Conservation (phyloP, 768 basidiomycete species). For the Agaricus blazei region DNA sequence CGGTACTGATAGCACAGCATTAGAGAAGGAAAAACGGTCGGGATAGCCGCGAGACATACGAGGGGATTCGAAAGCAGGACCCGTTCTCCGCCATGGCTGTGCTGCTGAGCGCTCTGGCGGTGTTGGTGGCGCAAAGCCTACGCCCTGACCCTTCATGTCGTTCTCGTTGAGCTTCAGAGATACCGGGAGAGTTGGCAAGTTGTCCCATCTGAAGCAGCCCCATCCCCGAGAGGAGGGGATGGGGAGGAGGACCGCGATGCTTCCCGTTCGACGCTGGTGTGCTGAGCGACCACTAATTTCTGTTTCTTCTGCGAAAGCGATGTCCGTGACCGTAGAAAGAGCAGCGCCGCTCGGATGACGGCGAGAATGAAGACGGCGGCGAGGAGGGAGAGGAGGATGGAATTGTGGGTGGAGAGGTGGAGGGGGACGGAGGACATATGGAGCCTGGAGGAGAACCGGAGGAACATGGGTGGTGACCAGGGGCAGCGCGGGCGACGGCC, state of each 20-base stretch:
- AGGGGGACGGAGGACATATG: constrained; percentile 13
- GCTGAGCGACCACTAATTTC: constrained; percentile 13
- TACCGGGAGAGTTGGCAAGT: constrained; percentile 20
- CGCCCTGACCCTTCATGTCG: constrained; percentile 10
- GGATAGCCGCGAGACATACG: constrained; percentile 20
- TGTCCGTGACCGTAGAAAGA: constrained; percentile 16
- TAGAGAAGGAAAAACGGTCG: constrained; percentile 1
- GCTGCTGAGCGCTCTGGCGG: constrained; percentile 11
- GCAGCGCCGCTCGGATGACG: constrained; percentile 17
- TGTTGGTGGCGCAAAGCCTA: constrained; percentile 9
- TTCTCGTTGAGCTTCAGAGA: constrained; percentile 6
- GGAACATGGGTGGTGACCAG: constrained; percentile 20
- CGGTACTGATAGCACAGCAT: constrained; percentile 18
- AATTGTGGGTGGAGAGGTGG: constrained; percentile 7
- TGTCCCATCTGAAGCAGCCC: constrained; percentile 27
- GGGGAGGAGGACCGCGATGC: neutral
- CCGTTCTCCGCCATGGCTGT: constrained; percentile 17
- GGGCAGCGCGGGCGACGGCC: constrained; percentile 14
- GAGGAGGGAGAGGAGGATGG: constrained; percentile 11
- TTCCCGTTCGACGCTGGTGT: constrained; percentile 11
- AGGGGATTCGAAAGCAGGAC: constrained; percentile 27
- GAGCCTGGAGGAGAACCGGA: constrained; percentile 20
- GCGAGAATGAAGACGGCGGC: constrained; percentile 19
- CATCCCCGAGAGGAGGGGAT: constrained; percentile 18
- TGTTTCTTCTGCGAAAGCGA: constrained; percentile 17